phyloP scores from a whole-genome alignment of 1,284 basidiomycete species.

The Meripilus lineatus region DNA sequence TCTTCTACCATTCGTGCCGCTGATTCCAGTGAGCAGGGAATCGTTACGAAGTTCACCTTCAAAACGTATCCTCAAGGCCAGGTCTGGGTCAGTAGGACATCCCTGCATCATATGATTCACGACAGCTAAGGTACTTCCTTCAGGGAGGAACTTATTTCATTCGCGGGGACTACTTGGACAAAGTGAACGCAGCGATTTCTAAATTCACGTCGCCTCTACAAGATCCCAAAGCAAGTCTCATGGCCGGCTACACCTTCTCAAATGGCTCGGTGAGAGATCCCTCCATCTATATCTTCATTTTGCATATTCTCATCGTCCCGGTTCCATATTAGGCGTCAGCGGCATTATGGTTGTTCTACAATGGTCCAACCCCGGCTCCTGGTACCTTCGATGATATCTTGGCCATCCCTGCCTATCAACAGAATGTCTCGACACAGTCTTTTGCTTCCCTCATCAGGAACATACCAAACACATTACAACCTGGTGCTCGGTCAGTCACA shows the following conservation, averaged over 20 bases:
- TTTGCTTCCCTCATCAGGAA: slow-evolving; percentile 35
- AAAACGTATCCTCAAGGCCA: slow-evolving; percentile 47
- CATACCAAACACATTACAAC: slow-evolving; percentile 37
- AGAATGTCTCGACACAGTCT: slow-evolving; percentile 30
- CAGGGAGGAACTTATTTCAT: slow-evolving; percentile 53
- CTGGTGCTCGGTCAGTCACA: slow-evolving; percentile 32
- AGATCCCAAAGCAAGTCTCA: slow-evolving; percentile 50
- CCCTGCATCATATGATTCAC: background rate
- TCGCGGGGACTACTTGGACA: slow-evolving; percentile 30
- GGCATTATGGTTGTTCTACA: slow-evolving; percentile 35
- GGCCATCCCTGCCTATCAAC: slow-evolving; percentile 26
- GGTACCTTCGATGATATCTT: slow-evolving; percentile 41
- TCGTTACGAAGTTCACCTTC: slow-evolving; percentile 55
- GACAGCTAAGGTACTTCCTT: background rate
- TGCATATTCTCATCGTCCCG: background rate
- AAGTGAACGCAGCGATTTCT: slow-evolving; percentile 40
- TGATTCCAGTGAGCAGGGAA: slow-evolving; percentile 37
- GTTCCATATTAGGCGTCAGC: slow-evolving; percentile 17
- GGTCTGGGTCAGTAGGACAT: slow-evolving; percentile 47
- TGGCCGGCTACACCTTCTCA: slow-evolving; percentile 3
- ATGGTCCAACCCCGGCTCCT: slow-evolving; percentile 34
- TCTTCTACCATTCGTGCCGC: background rate
- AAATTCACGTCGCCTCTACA: slow-evolving; percentile 44
- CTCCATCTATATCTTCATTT: background rate
- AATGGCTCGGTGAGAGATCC: background rate